A percentile compares a stretch with the other conserved stretches of the same genome.
phyloP scores from a whole-genome alignment of 352 stramenopile genomes.

The Aphanomyces invadans region DNA sequence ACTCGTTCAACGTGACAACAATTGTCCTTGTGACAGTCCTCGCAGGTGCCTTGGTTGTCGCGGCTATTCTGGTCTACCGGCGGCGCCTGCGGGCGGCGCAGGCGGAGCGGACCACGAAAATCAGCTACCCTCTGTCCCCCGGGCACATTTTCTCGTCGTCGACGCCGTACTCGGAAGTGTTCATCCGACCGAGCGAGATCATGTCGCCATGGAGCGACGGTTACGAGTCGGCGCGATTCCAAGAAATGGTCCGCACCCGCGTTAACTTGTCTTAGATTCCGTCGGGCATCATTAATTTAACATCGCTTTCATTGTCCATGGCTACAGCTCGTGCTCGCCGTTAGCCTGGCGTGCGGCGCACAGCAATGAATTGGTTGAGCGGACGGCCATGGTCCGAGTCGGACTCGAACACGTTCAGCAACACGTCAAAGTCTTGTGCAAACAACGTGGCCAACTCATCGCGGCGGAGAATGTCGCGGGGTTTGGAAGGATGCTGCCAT shows the following conservation, averaged over 20 bases:
- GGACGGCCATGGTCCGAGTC: slow-evolving; percentile 15
- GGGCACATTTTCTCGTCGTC: neutral
- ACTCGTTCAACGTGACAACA: neutral
- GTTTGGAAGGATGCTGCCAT: neutral
- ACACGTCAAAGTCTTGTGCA: neutral
- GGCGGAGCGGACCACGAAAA: neutral
- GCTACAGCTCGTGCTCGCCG: too few relatives aligned
- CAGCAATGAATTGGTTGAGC: slow-evolving; percentile 11
- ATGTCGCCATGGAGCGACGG: neutral
- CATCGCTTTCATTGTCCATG: too few relatives aligned
- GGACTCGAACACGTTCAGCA: neutral
- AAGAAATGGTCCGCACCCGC: neutral
- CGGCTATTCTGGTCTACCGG: neutral
- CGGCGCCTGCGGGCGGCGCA: neutral
- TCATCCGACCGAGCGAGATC: neutral
- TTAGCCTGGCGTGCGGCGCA: too few relatives aligned
- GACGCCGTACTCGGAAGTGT: neutral
- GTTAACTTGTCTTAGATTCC: neutral
- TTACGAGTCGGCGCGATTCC: neutral
- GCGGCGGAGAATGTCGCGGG: neutral
- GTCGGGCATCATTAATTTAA: too few relatives aligned
- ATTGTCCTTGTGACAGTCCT: neutral
- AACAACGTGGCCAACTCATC: neutral
- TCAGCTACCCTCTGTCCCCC: neutral
- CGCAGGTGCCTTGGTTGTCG: neutral